These are phyloP conservation scores for Quercus robur DNA, from an alignment of 306 rosid genomes.

Conservation along the genomic window DNA sequence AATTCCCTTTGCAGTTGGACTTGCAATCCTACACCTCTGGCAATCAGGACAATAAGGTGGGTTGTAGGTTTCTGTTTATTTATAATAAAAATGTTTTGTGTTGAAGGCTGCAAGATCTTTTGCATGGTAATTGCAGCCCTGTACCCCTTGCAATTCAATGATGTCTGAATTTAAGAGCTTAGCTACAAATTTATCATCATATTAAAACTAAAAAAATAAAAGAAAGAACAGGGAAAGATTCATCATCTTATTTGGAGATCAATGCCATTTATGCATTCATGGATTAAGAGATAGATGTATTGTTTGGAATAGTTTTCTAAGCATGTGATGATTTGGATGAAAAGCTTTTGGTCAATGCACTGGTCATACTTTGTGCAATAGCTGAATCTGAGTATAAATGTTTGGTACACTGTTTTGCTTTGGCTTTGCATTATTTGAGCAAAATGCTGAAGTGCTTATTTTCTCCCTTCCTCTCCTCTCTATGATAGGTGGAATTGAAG, in stretches of 20 bases:
- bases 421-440: neutral
- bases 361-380: neutral
- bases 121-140: neutral
- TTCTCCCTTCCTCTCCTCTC: conserved; percentile 5
- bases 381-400: neutral
- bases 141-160: neutral
- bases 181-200: neutral
- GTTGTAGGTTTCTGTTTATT: conserved; percentile 22
- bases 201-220: too few relatives aligned
- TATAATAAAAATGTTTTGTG: neutral
- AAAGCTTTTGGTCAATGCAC: neutral
- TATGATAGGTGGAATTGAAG: conserved; percentile 51
- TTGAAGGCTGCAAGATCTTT: neutral
- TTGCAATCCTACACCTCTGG: conserved; percentile 55
- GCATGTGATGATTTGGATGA: neutral
- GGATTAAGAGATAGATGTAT: neutral
- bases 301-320: neutral
- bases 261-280: neutral
- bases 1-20: conserved; percentile 79
- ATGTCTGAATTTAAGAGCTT: neutral
- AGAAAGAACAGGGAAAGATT: neutral
- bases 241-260: neutral
- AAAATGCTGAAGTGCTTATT: neutral
- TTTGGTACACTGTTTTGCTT: neutral
- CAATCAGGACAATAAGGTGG: conserved; percentile 38